Percentiles rank a stretch among this genome's conserved stretches.
Evolutionary conservation across 140 eudicot genomes (phyloP).

Genomic region (Bidens hawaiensis): DNA sequence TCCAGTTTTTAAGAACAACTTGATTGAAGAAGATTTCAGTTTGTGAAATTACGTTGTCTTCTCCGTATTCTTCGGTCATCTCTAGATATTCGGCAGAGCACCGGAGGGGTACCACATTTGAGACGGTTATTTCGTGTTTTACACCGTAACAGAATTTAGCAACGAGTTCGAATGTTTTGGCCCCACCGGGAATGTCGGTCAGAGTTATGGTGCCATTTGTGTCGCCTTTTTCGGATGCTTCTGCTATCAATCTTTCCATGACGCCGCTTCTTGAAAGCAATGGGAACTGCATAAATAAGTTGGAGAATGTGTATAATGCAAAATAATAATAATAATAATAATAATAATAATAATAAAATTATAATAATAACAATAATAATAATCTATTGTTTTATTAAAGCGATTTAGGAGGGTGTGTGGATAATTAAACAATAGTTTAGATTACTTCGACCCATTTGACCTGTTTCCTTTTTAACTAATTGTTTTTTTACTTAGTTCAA

Average conservation of each 20-base stretch:
- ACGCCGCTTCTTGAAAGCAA: constrained; percentile 91
- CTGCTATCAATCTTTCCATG: constrained; percentile 76
- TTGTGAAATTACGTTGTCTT: constrained; percentile 77
- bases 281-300: constrained; percentile 56
- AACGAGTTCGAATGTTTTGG: constrained; percentile 77
- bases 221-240: constrained; percentile 59
- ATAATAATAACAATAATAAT: too few relatives aligned
- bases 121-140: constrained; percentile 81
- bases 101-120: constrained; percentile 80
- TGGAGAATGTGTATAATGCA: not conserved
- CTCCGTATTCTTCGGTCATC: constrained; percentile 93
- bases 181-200: constrained; percentile 74
- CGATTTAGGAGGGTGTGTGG: not conserved
- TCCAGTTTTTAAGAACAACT: constrained; percentile 66
- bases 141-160: constrained; percentile 97
- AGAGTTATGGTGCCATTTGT: constrained; percentile 47
- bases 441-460: not conserved
- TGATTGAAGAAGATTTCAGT: constrained; percentile 78
- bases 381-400: not conserved
- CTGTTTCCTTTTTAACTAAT: not conserved
- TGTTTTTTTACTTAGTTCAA: not conserved
- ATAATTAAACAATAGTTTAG: not conserved
- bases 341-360: too few relatives aligned
- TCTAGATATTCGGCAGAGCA: constrained; percentile 86
- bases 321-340: not conserved